phyloP scores from a whole-genome alignment of 129 eudicot species.

The Daucus carota region DNA sequence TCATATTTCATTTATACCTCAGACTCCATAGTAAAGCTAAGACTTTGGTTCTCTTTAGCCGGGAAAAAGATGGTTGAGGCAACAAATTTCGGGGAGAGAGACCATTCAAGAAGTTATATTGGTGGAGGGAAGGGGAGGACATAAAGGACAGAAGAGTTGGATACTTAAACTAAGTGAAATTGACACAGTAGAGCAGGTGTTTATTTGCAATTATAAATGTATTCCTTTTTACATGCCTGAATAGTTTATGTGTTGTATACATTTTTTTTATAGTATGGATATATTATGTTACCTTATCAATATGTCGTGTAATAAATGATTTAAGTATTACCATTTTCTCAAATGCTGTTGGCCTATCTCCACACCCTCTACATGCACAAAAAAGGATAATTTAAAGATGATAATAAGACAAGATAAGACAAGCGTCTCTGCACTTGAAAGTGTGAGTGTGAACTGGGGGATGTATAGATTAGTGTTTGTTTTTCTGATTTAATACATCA shows the following conservation, averaged over 20 bases:
- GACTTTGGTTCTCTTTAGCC: constrained; percentile 46
- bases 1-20: background rate
- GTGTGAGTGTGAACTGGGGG: background rate
- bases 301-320: background rate
- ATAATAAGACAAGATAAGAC: background rate
- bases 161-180: constrained; percentile 49
- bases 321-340: background rate
- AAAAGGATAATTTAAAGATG: background rate
- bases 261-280: background rate
- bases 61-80: constrained; percentile 92
- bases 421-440: background rate
- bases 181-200: constrained; percentile 71
- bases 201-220: background rate
- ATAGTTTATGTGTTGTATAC: background rate
- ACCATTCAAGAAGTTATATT: constrained; percentile 62
- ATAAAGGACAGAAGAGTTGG: constrained; percentile 75
- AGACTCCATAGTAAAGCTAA: background rate
- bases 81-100: constrained; percentile 55
- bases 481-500: background rate
- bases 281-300: background rate
- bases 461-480: background rate
- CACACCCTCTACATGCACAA: background rate
- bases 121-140: constrained; percentile 79
- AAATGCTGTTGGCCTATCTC: background rate
- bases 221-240: background rate